These are phyloP conservation scores for Sicyos baderoa DNA, from an alignment of 306 rosid genomes.

Conservation along the genomic window DNA sequence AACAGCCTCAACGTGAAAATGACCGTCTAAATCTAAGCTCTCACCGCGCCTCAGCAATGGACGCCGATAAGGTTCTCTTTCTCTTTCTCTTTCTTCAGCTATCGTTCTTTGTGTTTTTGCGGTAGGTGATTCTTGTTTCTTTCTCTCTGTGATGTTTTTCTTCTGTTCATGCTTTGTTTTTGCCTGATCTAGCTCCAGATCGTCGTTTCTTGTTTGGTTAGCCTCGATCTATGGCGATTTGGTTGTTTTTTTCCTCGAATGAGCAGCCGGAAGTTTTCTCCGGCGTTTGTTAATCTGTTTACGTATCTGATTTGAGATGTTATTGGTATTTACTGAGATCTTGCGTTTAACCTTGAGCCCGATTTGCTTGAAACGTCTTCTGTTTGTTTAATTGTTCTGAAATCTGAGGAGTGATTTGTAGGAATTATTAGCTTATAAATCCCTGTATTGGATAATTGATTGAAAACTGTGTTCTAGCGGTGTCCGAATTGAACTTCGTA, in stretches of 20 bases:
- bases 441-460: background rate
- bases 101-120: background rate
- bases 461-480: background rate
- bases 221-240: constrained; percentile 38
- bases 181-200: constrained; percentile 39
- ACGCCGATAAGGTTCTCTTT: constrained; percentile 47
- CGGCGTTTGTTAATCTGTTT: constrained; percentile 16
- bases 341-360: background rate
- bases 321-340: constrained; percentile 9
- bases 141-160: background rate
- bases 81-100: constrained; percentile 23
- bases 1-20: constrained; percentile 23
- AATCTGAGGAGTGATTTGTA: background rate
- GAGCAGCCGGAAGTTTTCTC: too few species aligned
- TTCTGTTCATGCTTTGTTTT: constrained; percentile 36
- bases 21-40: constrained; percentile 36
- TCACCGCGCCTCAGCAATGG: constrained; percentile 50
- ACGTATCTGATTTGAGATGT: background rate
- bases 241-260: too few species aligned
- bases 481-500: background rate
- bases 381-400: too few species aligned
- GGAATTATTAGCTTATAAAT: background rate
- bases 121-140: background rate
- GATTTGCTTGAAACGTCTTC: too few species aligned
- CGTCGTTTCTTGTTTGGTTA: constrained; percentile 29